phyloP scores from a whole-genome alignment of 2,329 filamentous ascomycete genomes.

The Stagonosporopsis chrysanthemi region DNA sequence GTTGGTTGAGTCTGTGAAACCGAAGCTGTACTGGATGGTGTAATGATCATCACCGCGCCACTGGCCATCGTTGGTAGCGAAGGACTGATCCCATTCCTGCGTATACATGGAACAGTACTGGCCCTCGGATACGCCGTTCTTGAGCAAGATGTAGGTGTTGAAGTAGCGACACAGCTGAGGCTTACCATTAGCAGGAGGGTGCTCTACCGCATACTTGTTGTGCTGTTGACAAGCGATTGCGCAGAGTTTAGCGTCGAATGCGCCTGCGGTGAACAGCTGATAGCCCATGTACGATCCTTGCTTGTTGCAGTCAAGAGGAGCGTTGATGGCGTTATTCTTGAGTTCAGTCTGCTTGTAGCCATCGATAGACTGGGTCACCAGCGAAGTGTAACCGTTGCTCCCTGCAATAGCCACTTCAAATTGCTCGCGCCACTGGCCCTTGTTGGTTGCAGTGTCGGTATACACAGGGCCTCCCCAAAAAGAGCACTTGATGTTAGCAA shows the following conservation, averaged over 20 bases:
- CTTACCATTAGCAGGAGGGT: constrained; percentile 2
- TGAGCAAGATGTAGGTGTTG: constrained; percentile 42
- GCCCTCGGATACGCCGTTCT: constrained; percentile 38
- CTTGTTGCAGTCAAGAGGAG: constrained; percentile 12
- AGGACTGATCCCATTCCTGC: constrained; percentile 13
- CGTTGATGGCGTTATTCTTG: not conserved
- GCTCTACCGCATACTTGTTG: constrained; percentile 3
- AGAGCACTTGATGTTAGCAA: constrained; percentile 13
- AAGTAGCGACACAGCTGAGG: constrained; percentile 40
- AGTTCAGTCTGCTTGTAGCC: constrained; percentile 1
- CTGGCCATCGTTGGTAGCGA: constrained; percentile 1
- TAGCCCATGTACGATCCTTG: constrained; percentile 12
- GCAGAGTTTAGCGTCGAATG: constrained; percentile 6
- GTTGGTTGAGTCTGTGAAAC: not conserved
- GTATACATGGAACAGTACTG: constrained; percentile 38
- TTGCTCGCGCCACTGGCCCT: constrained; percentile 9
- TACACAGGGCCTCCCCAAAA: constrained; percentile 6
- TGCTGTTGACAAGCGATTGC: constrained; percentile 1
- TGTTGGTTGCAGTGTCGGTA: constrained; percentile 6
- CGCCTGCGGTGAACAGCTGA: constrained; percentile 1
- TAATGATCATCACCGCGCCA: not conserved
- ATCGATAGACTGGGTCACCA: not conserved
- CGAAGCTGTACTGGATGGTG: constrained; percentile 5
- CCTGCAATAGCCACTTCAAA: constrained; percentile 12
- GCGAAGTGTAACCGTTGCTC: constrained; percentile 9